phyloP scores from a whole-genome alignment of 2,329 filamentous ascomycete species.

The Leptosphaerulina australis region DNA sequence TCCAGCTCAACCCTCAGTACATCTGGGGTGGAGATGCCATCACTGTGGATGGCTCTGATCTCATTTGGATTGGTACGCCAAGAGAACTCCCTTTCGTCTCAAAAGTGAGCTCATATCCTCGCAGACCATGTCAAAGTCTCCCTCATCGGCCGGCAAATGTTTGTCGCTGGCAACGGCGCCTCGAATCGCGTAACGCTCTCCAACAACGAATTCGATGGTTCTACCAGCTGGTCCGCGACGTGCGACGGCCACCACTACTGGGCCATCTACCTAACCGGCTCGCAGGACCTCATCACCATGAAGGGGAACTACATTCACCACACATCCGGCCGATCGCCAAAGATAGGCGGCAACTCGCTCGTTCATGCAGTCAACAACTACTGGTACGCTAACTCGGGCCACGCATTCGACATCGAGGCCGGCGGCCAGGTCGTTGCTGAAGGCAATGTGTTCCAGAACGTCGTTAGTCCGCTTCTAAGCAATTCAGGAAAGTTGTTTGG shows the following conservation, averaged over 20 bases:
- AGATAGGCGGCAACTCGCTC: constrained; percentile 60
- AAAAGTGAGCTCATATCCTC: not conserved
- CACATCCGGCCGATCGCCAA: constrained; percentile 61
- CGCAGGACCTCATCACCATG: constrained; percentile 61
- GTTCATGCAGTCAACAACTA: constrained; percentile 67
- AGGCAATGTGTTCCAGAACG: constrained; percentile 63
- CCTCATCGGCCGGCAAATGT: constrained; percentile 64
- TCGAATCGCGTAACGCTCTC: constrained; percentile 63
- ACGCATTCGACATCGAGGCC: constrained; percentile 58
- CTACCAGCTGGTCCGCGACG: constrained; percentile 58
- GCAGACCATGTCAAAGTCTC: constrained; percentile 52
- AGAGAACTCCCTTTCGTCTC: not conserved
- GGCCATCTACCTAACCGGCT: constrained; percentile 61
- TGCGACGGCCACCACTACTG: constrained; percentile 66
- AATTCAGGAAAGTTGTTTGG: constrained; percentile 49
- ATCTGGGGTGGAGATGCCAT: constrained; percentile 39
- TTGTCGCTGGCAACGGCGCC: constrained; percentile 60
- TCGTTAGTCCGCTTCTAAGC: constrained; percentile 52
- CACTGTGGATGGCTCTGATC: constrained; percentile 30
- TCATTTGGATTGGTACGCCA: constrained; percentile 32
- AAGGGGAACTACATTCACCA: constrained; percentile 66
- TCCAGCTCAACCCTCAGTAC: constrained; percentile 33
- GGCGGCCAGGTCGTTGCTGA: constrained; percentile 56
- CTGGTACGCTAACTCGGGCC: constrained; percentile 60
- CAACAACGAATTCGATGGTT: constrained; percentile 64